Evolutionary conservation across 176 grass and related monocot species (phyloP), one percentile per base, ranked within the genome.

Genomic region (Cenchrus americanus): DNA sequence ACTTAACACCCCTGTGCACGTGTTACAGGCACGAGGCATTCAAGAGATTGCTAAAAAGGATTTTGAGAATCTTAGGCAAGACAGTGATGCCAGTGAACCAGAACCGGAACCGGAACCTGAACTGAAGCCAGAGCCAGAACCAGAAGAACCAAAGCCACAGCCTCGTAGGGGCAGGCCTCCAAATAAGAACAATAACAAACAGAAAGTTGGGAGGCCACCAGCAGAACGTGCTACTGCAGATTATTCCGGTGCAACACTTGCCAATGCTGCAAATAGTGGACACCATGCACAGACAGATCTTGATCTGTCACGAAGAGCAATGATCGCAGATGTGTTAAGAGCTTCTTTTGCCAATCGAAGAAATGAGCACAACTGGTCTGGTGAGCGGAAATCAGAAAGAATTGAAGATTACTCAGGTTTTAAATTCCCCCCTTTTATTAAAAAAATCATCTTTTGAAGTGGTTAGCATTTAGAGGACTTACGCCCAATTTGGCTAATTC

Each of bases 41-140:
- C 91, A 99, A 94, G 96, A 99, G 82, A 86, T 99, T 86, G 96
- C 96, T 26, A 99, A 90, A 87, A 99, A 96, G 83, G 94, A 96
- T 75, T 99, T 99, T 80, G 89, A 88, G 77, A 99, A 94, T 87
- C 87, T 99, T 76, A 94, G 97, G 87, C 85, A 91, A 92, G 97
- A 96, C 77, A 95, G 93, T 64, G 96, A 98, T 84, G 81, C 88
- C 70, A 98, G 91, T 70, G 93, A 96, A 76, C 82, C 86, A 66
- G 93, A 95, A 53, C 85, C 69, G 0, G 79, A 85, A 73, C 79
- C 64, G 10, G 34, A 81, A 41, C 50, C 21, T 15, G 80, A 98
- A 71, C 62, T 46, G 5, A 66, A 91, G 68, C 78, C 22, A 1
- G 74, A 86, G 24, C 86, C 73, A 26, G 89, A 95, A 77, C 66